Conservation (phyloP, 257 asterid species). For the Mentha longifolia region DNA sequence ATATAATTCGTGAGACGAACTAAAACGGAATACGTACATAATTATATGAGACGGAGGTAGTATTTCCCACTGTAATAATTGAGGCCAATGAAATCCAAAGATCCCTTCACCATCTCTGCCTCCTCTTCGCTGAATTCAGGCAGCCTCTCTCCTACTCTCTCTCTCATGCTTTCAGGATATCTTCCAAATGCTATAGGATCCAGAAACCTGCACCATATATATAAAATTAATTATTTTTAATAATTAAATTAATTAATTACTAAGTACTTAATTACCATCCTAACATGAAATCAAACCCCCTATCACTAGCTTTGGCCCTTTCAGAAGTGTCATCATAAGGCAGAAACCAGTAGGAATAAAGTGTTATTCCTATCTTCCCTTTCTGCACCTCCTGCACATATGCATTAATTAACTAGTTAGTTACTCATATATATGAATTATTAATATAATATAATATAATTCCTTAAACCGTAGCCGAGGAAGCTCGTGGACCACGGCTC, state of each 20-base stretch:
- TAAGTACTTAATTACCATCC: slow-evolving; percentile 48
- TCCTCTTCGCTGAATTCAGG: slow-evolving; percentile 42
- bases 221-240: no score
- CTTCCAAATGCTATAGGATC: slow-evolving; percentile 41
- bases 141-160: slow-evolving; percentile 33
- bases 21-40: no score
- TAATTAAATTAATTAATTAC: no score
- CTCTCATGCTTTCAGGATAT: slow-evolving; percentile 42
- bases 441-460: no score
- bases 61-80: slow-evolving; percentile 39
- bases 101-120: slow-evolving; percentile 39
- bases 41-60: no score
- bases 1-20: no score
- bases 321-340: slow-evolving; percentile 34
- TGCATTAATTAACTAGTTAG: no score
- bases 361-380: slow-evolving; percentile 42
- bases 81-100: slow-evolving; percentile 40
- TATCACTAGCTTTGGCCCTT: slow-evolving; percentile 21
- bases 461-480: slow-evolving; percentile 43
- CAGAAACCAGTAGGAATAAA: slow-evolving; percentile 40
- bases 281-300: slow-evolving; percentile 56
- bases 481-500: slow-evolving; percentile 40
- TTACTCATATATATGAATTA: no score
- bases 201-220: slow-evolving; percentile 35
- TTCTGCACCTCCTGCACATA: slow-evolving; percentile 36